Evolutionary conservation across 1,139 yeast genomes (phyloP).

Genomic region (Tardiomyces digboiensis): DNA sequence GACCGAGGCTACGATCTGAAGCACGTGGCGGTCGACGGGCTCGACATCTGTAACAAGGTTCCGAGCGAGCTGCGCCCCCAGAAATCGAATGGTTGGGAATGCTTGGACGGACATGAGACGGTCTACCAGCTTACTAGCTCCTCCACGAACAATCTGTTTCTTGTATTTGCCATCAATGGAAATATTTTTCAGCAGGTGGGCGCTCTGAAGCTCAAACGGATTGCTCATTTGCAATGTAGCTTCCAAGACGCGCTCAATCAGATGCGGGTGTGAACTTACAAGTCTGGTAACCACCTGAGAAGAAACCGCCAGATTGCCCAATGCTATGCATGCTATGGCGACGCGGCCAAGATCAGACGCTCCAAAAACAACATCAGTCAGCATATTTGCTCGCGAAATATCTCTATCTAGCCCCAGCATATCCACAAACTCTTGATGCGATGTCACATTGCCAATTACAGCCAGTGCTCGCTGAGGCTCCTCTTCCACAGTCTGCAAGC

Average conservation of each 20-base stretch:
- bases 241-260: background rate
- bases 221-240: slow-evolving; percentile 5
- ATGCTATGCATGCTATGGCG: background rate
- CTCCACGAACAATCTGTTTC: slow-evolving; percentile 5
- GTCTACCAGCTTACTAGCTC: slow-evolving; percentile 10
- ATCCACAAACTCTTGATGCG: slow-evolving; percentile 10
- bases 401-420: slow-evolving; percentile 8
- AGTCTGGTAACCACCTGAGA: background rate
- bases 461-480: slow-evolving; percentile 10
- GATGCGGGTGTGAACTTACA: background rate
- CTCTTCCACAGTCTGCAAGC: slow-evolving; percentile 5
- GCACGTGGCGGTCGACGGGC: background rate
- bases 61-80: slow-evolving; percentile 12
- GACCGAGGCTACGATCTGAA: background rate
- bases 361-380: background rate
- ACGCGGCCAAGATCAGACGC: background rate
- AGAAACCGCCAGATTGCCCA: background rate
- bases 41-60: slow-evolving; percentile 3
- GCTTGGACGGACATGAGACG: slow-evolving; percentile 11
- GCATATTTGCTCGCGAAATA: slow-evolving; percentile 6
- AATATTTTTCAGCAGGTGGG: slow-evolving; percentile 17
- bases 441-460: slow-evolving; percentile 15
- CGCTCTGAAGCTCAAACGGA: slow-evolving; percentile 17
- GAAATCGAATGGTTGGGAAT: slow-evolving; percentile 9
- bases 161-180: slow-evolving; percentile 6